Conservation (phyloP, 1,284 basidiomycete genomes). For the Sparassis latifolia region DNA sequence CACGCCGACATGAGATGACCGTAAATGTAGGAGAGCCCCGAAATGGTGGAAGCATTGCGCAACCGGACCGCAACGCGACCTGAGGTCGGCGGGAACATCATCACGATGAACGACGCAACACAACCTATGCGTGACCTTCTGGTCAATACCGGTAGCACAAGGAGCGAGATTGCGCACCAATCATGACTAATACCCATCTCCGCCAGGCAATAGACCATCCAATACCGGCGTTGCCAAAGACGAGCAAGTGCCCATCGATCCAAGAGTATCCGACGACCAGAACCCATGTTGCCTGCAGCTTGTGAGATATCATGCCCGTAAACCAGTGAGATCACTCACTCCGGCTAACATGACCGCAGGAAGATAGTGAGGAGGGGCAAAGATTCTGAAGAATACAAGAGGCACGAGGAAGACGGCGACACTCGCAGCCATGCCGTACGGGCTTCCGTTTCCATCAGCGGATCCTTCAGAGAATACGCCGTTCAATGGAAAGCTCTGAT, state of each 20-base stretch:
- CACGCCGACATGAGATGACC: slow-evolving; percentile 38
- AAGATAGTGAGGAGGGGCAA: slow-evolving; percentile 37
- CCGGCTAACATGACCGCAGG: slow-evolving; percentile 31
- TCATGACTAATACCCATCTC: slow-evolving; percentile 39
- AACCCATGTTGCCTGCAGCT: slow-evolving; percentile 33
- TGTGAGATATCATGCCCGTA: not conserved
- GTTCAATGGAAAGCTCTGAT: no score
- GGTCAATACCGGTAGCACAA: not conserved
- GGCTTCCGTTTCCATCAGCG: slow-evolving; percentile 45
- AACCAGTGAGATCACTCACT: slow-evolving; percentile 22
- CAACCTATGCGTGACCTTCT: slow-evolving; percentile 24
- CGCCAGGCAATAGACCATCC: slow-evolving; percentile 52
- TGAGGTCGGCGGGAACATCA: slow-evolving; percentile 46
- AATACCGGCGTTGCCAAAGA: slow-evolving; percentile 40
- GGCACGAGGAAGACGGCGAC: slow-evolving; percentile 46
- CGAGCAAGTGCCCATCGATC: slow-evolving; percentile 47
- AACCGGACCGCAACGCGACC: slow-evolving; percentile 42
- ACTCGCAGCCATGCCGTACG: slow-evolving; percentile 51
- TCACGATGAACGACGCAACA: slow-evolving; percentile 39
- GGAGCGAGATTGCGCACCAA: slow-evolving; percentile 26
- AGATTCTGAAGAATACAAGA: slow-evolving; percentile 47
- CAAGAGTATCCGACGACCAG: slow-evolving; percentile 56
- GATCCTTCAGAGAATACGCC: slow-evolving; percentile 29
- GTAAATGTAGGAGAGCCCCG: slow-evolving; percentile 35
- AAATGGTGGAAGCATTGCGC: slow-evolving; percentile 36